A percentile compares a stretch with the other conserved stretches of the same genome.
These are phyloP conservation scores for Trypethelium eluteriae DNA, from an alignment of 495 filamentous ascomycete species.

Conservation along the genomic window DNA sequence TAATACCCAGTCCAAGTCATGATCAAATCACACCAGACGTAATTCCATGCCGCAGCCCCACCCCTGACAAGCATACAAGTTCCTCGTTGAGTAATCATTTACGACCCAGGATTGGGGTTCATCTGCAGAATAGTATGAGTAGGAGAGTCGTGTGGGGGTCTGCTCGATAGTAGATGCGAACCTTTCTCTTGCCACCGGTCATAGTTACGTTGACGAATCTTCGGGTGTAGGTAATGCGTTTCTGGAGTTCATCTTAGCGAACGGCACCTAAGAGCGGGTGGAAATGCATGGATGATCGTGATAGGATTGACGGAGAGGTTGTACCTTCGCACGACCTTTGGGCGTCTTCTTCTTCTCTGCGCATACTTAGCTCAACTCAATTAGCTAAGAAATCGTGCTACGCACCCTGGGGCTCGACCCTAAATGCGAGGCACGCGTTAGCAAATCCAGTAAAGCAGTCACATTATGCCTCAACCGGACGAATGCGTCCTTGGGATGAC, in stretches of 20 bases:
- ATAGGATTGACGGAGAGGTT: not conserved
- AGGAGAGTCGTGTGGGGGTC: conserved; percentile 8
- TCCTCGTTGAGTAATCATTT: conserved; percentile 19
- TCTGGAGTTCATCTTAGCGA: conserved; percentile 36
- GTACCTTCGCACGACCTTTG: conserved; percentile 81
- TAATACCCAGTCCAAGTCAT: conserved; percentile 6
- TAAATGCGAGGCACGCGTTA: conserved; percentile 27
- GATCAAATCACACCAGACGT: not conserved
- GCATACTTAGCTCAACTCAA: no score
- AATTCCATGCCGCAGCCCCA: no score
- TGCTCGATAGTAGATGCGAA: conserved; percentile 35
- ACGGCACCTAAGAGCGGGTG: no score
- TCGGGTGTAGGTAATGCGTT: conserved; percentile 93
- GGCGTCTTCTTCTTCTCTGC: conserved; percentile 81
- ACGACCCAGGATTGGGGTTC: conserved; percentile 57
- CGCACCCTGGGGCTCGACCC: conserved; percentile 62
- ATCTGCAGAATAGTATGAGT: conserved; percentile 36
- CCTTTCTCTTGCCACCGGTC: conserved; percentile 99
- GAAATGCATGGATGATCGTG: no score
- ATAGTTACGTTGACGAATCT: conserved; percentile 99
- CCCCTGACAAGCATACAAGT: not conserved
- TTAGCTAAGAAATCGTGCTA: no score
- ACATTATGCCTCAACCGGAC: no score
- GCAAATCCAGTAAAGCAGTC: not conserved
- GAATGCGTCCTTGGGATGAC: no score